These are phyloP conservation scores for Venturia effusa DNA, from an alignment of 2,329 filamentous ascomycete genomes.

Conservation along the genomic window DNA sequence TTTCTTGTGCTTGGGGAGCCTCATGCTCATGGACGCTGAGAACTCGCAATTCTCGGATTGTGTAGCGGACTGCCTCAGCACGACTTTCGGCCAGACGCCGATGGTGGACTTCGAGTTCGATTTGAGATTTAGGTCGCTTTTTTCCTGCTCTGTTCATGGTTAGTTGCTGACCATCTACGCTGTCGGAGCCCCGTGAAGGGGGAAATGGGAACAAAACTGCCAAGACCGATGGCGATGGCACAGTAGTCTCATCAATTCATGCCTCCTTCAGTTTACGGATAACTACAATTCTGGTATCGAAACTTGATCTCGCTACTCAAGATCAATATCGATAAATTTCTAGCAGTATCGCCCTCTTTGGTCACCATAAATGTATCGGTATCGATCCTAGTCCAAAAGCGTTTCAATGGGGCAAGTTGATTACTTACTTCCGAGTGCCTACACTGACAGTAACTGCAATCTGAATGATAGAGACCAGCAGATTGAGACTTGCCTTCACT, in stretches of 20 bases:
- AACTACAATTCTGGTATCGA: too few relatives aligned
- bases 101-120: background rate
- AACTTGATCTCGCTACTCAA: too few relatives aligned
- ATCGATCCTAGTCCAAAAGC: too few relatives aligned
- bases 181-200: too few relatives aligned
- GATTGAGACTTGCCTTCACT: background rate
- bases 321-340: too few relatives aligned
- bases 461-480: constrained; percentile 7
- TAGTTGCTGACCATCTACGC: background rate
- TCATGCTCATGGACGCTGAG: background rate
- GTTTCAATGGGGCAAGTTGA: too few relatives aligned
- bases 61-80: constrained; percentile 3
- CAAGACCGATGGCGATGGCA: too few relatives aligned
- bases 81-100: background rate
- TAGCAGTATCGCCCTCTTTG: too few relatives aligned
- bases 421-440: background rate
- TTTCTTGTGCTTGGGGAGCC: background rate
- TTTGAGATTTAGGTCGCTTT: background rate
- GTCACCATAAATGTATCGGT: too few relatives aligned
- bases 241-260: too few relatives aligned
- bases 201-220: too few relatives aligned
- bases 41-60: background rate
- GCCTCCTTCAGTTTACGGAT: too few relatives aligned
- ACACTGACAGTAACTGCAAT: constrained; percentile 1
- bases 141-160: background rate